A percentile compares a stretch with the other conserved stretches of the same genome.
These are phyloP conservation scores for Schwanniomyces pseudopolymorphus DNA, from an alignment of 805 yeast species.

Conservation along the genomic window DNA sequence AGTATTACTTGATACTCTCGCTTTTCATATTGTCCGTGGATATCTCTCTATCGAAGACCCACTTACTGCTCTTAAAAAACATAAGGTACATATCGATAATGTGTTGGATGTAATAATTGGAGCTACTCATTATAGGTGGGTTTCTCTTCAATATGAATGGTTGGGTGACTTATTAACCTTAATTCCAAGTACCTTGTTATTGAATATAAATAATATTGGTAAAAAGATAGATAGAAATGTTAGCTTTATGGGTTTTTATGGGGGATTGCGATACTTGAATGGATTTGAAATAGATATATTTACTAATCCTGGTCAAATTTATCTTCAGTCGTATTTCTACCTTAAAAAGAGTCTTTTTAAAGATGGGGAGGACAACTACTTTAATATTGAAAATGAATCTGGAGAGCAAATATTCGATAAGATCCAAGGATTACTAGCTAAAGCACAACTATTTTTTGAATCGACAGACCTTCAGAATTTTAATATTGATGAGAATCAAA, in stretches of 20 bases:
- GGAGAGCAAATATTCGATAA: neutral
- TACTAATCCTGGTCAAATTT: conserved; percentile 29
- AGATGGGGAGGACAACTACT: neutral
- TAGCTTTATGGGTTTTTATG: conserved; percentile 20
- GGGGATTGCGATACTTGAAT: conserved; percentile 33
- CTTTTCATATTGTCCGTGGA: conserved; percentile 61
- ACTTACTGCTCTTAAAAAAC: conserved; percentile 59
- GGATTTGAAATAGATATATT: conserved; percentile 19
- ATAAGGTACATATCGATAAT: conserved; percentile 59
- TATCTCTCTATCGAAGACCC: conserved; percentile 60
- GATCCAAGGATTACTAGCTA: conserved; percentile 17
- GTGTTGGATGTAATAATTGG: conserved; percentile 38
- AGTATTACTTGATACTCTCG: conserved; percentile 54
- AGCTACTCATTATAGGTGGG: conserved; percentile 45
- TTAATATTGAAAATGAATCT: neutral
- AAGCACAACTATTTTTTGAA: conserved; percentile 2
- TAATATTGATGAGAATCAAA: neutral
- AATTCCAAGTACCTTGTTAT: conserved; percentile 44
- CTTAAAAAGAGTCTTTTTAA: conserved; percentile 20
- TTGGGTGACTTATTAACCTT: conserved; percentile 55
- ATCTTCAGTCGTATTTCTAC: conserved; percentile 19
- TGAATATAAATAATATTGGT: conserved; percentile 11
- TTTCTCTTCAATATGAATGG: conserved; percentile 62
- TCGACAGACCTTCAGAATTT: neutral
- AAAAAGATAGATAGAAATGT: conserved; percentile 12